Conservation (phyloP, 2,329 filamentous ascomycete genomes). For the Cladosporium sphaerospermum region DNA sequence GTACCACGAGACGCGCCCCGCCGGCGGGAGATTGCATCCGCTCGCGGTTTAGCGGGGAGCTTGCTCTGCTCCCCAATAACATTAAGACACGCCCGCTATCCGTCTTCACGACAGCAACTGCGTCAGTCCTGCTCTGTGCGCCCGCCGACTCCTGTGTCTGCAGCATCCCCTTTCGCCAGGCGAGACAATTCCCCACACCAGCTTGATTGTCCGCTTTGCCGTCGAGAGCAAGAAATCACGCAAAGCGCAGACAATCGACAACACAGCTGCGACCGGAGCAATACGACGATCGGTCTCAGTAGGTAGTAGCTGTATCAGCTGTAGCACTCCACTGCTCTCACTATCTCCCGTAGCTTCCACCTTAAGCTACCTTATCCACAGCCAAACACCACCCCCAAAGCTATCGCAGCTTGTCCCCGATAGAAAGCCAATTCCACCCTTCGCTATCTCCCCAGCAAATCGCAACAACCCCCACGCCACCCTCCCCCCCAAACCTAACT, state of each 20-base stretch:
- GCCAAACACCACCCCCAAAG: too few species aligned
- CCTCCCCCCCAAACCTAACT: neutral
- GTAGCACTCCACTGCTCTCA: too few species aligned
- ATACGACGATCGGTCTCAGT: too few species aligned
- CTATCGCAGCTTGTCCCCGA: too few species aligned
- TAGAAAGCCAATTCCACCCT: too few species aligned
- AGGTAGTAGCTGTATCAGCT: too few species aligned
- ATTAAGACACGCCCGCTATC: constrained; percentile 8
- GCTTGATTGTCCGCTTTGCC: neutral
- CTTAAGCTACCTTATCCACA: too few species aligned
- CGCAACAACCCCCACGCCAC: neutral
- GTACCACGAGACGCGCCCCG: constrained; percentile 6
- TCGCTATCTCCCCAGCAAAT: neutral
- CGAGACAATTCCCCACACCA: constrained; percentile 5
- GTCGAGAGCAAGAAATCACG: too few species aligned
- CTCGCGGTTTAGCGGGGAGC: neutral
- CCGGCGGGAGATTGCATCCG: constrained; percentile 4
- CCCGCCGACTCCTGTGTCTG: neutral
- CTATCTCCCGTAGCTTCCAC: too few species aligned
- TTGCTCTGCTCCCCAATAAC: constrained; percentile 2
- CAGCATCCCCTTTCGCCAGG: constrained; percentile 9
- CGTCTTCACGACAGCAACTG: constrained; percentile 5
- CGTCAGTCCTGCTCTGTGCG: constrained; percentile 4
- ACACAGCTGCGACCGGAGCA: too few species aligned
- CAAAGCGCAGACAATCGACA: too few species aligned